Base-by-base conservation (phyloP, 2,329 filamentous ascomycete species). In the Blumeriella jaapii region DNA sequence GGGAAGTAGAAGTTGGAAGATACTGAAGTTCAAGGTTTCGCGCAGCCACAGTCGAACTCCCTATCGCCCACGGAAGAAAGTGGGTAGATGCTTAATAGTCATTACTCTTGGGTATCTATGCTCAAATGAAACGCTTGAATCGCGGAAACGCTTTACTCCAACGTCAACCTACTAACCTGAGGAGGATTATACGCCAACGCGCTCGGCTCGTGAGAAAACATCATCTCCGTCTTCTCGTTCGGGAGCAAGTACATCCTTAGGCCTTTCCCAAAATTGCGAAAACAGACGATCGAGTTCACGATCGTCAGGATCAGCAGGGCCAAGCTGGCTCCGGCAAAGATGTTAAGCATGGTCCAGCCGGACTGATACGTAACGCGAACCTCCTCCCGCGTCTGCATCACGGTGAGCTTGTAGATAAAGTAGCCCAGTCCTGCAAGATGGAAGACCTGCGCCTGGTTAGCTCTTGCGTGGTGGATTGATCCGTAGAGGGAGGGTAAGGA, bases 371-470 rank as follows among this genome's bases (percentile, higher is more conserved):
- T 25, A 11, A 11, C 17, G 14, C 26, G 22, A 12, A 33, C 13
- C 5, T 33, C 31, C 10, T 16, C 26, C 31, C 31, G 26, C 2
- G 22, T 33, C 8, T 33, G 26, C 31, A 33, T 26, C 11, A 33
- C 22, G 7, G 26, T 12, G 7, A 26, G 16, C 17, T 33, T 33
- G 15, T 26, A 33, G 15, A 33, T 15, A 16, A 26, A 26, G 14
- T 33, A 33, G 6, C 20, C 23, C 6, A 33, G 11, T 6, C 15
- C 15, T 2, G 31, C 31, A n/a, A 23, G 16, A 5, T 18, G 15
- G 22, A 25, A 25, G 2, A 16, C 15, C 31, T 33, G 6, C 15
- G 10, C 7, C n/a, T 6, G 17, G 15, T 33, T 14, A 33, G 31
- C 2, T n/a, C n/a, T n/a, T n/a, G n/a, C n/a, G n/a, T n/a, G n/a